Evolutionary conservation across 2,329 filamentous ascomycete genomes (phyloP).

Genomic region (Neofusicoccum laricinum): DNA sequence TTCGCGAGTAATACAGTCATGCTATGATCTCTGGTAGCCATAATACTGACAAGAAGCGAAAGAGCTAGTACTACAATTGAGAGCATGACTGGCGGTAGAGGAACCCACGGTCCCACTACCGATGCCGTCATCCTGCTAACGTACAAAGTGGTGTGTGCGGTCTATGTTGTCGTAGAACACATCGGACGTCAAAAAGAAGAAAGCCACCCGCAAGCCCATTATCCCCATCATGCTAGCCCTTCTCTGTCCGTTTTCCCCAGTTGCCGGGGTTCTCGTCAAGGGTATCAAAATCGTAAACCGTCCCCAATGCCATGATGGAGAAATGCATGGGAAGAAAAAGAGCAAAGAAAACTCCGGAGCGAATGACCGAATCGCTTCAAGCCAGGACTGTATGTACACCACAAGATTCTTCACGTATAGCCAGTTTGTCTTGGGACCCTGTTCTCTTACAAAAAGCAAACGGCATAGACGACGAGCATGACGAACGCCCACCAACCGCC

Average conservation of each 20-base stretch:
- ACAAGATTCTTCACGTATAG: neutral
- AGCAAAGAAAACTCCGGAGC: neutral
- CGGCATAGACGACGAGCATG: neutral
- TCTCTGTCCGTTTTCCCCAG: neutral
- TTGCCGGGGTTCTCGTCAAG: neutral
- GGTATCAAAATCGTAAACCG: neutral
- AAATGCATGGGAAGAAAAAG: neutral
- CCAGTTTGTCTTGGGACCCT: neutral
- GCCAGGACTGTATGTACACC: neutral
- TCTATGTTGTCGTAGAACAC: neutral
- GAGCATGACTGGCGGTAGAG: no score
- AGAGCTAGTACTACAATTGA: no score
- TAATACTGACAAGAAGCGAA: no score
- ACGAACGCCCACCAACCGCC: constrained; percentile 6
- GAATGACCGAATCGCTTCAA: neutral
- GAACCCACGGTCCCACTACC: no score
- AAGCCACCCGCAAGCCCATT: neutral
- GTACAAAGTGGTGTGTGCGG: no score
- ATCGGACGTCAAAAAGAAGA: neutral
- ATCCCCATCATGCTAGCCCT: neutral
- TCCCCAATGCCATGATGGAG: neutral
- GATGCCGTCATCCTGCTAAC: no score
- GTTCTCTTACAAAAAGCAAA: neutral
- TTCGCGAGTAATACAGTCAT: no score
- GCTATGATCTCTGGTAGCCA: no score